phyloP scores from a whole-genome alignment of 371 early-diverging fungal genomes.

The Rhizomucor miehei region DNA sequence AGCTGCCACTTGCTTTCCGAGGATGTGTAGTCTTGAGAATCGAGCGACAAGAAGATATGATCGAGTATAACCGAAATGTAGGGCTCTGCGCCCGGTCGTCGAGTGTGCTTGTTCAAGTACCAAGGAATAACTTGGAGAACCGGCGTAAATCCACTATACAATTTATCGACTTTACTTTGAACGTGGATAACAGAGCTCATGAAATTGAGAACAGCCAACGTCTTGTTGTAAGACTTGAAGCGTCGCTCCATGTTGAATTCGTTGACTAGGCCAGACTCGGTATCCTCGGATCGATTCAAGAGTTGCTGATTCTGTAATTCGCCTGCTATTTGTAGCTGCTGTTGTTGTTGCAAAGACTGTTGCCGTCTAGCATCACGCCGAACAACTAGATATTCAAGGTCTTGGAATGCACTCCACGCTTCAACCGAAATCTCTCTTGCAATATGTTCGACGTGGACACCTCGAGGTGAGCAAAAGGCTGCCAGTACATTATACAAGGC shows the following conservation, averaged over 20 bases:
- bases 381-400: conserved; percentile 23
- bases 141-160: conserved; percentile 34
- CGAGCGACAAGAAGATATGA: conserved; percentile 70
- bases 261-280: conserved; percentile 18
- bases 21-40: conserved; percentile 63
- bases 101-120: conserved; percentile 59
- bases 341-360: conserved; percentile 18
- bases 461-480: conserved; percentile 42
- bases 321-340: conserved; percentile 6
- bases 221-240: conserved; percentile 79
- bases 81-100: conserved; percentile 73
- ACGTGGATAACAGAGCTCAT: conserved; percentile 71
- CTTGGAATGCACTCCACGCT: conserved; percentile 33
- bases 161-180: conserved; percentile 34
- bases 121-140: conserved; percentile 53
- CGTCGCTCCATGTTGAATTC: conserved; percentile 37
- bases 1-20: conserved; percentile 78
- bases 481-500: conserved; percentile 35
- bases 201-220: conserved; percentile 75
- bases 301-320: not conserved
- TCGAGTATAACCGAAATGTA: conserved; percentile 83
- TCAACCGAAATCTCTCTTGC: conserved; percentile 24
- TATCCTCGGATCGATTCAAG: not conserved
- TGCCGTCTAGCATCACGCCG: conserved; percentile 22
- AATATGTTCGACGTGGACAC: conserved; percentile 29